A percentile compares a stretch with the other conserved stretches of the same genome.
Evolutionary conservation across 2,329 filamentous ascomycete genomes (phyloP).

Genomic region (Botrytis hyacinthi): DNA sequence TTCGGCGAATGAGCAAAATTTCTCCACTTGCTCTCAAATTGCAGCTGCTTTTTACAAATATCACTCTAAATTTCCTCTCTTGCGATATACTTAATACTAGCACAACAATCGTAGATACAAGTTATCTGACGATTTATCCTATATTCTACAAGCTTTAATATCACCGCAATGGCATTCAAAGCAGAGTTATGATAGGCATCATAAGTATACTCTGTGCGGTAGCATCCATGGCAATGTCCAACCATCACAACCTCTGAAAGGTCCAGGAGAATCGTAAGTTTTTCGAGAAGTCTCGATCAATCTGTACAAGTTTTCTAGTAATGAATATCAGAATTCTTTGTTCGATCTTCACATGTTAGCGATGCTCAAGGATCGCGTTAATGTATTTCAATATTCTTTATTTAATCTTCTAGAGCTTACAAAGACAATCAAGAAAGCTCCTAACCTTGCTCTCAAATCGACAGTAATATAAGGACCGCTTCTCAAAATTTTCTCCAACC

Average conservation of each 20-base stretch:
- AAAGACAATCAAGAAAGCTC: not conserved
- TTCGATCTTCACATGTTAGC: not conserved
- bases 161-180: not conserved
- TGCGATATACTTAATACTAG: not conserved
- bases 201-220: not conserved
- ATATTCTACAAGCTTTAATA: not conserved
- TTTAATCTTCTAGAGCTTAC: constrained; percentile 1
- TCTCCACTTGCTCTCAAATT: not conserved
- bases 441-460: not conserved
- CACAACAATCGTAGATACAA: not conserved
- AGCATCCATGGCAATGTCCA: not conserved
- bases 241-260: not conserved
- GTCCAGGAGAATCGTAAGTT: not conserved
- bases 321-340: not conserved
- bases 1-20: constrained; percentile 9
- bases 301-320: not conserved
- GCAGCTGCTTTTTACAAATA: not conserved
- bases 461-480: not conserved
- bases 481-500: not conserved
- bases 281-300: constrained; percentile 5
- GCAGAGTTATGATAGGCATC: not conserved
- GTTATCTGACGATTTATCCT: not conserved
- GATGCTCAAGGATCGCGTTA: not conserved
- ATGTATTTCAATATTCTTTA: constrained; percentile 6
- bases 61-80: not conserved